phyloP scores from a whole-genome alignment of 805 yeast genomes.

The Hanseniaspora nectarophila region DNA sequence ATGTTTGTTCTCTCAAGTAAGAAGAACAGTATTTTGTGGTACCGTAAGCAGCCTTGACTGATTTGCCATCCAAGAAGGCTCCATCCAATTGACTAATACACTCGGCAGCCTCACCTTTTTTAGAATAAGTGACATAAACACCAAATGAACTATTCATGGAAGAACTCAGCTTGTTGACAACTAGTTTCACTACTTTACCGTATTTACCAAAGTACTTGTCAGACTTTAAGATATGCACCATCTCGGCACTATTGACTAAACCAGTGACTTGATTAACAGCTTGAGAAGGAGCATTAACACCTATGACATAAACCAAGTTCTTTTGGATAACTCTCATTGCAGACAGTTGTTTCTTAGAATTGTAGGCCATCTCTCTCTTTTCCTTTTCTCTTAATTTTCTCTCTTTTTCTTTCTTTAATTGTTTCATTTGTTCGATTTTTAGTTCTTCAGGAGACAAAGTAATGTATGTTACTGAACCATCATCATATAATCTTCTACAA shows the following conservation, averaged over 20 bases:
- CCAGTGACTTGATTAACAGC: conserved; percentile 28
- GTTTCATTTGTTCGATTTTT: conserved; percentile 68
- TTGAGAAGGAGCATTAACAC: conserved; percentile 62
- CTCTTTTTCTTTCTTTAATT: conserved; percentile 69
- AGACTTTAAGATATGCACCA: conserved; percentile 68
- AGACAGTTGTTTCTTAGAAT: conserved; percentile 75
- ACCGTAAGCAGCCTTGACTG: conserved; percentile 91
- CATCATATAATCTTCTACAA: conserved; percentile 88
- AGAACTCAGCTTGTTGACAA: conserved; percentile 61
- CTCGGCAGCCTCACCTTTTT: conserved; percentile 87
- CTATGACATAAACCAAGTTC: conserved; percentile 91
- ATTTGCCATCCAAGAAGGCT: conserved; percentile 79
- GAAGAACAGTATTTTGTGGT: conserved; percentile 98
- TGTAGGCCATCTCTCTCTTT: conserved; percentile 74
- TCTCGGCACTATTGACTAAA: conserved; percentile 64
- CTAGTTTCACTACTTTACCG: conserved; percentile 88
- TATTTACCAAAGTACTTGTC: conserved; percentile 97
- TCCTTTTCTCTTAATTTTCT: conserved; percentile 82
- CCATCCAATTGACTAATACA: conserved; percentile 91
- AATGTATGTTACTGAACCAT: conserved; percentile 80
- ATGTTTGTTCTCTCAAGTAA: conserved; percentile 83
- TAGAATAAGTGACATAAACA: conserved; percentile 86
- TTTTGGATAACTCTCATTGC: conserved; percentile 98
- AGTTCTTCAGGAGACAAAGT: conserved; percentile 72
- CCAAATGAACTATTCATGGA: conserved; percentile 70